Percentiles rank a stretch among this genome's conserved stretches.
Conservation (phyloP, 2,329 filamentous ascomycete species). For the Hymenoscyphus fructigenus region DNA sequence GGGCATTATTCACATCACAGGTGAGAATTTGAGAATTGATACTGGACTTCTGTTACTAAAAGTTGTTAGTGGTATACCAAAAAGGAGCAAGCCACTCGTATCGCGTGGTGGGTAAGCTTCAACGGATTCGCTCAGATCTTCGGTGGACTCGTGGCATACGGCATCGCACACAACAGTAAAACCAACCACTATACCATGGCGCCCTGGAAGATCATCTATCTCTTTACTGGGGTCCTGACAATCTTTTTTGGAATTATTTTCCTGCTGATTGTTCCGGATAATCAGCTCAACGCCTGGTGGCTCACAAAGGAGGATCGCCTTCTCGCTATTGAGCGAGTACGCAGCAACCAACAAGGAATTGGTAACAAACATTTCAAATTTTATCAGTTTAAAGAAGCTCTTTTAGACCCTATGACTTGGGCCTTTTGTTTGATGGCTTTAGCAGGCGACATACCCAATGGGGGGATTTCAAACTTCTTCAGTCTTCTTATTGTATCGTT, state of each 20-base stretch:
- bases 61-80: conserved; percentile 73
- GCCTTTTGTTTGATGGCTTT: conserved; percentile 47
- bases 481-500: conserved; percentile 56
- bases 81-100: conserved; percentile 62
- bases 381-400: conserved; percentile 51
- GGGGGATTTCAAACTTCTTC: conserved; percentile 57
- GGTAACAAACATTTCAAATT: conserved; percentile 52
- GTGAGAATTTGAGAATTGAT: not conserved
- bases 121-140: conserved; percentile 65
- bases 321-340: conserved; percentile 47
- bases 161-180: conserved; percentile 53
- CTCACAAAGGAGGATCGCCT: conserved; percentile 44
- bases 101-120: conserved; percentile 68
- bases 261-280: conserved; percentile 44
- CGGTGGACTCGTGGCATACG: conserved; percentile 62
- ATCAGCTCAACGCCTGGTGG: conserved; percentile 45
- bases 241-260: conserved; percentile 43
- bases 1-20: conserved; percentile 65
- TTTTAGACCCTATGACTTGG: conserved; percentile 36
- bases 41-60: conserved; percentile 57
- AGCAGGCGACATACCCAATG: conserved; percentile 34
- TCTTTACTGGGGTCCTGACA: conserved; percentile 48
- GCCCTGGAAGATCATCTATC: conserved; percentile 59
- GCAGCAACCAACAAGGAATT: conserved; percentile 58
- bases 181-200: conserved; percentile 51